Evolutionary conservation across 2,329 filamentous ascomycete genomes (phyloP), one percentile per base, ranked within the genome.

Genomic region (Fusarium sp.): DNA sequence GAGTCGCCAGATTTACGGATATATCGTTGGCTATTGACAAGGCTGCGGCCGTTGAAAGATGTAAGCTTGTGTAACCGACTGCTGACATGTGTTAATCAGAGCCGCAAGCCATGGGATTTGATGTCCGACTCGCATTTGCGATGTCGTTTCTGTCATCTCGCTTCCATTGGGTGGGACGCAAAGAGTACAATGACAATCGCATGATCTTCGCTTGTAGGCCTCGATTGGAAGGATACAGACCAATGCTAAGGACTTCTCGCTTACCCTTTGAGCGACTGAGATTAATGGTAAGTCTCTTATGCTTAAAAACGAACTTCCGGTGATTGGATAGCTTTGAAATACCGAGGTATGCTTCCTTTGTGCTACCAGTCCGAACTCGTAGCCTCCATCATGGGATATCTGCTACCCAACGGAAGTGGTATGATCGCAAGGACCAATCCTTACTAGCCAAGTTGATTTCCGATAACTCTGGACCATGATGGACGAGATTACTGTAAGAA

Each of bases 1-100:
- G 53, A 50, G 44, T 40, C 56, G 11, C 33, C n/a, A 58, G 31
- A 40, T 44, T 51, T 51, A 23, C 47, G 33, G 37, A 62, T 30
- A 49, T 62, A 31, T 30, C 26, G 28, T 45, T 34, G 36, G 38
- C 26, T 30, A 28, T 45, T 15, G 31, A 31, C 40, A 55, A 20
- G 40, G 40, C 28, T 45, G 34, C 36, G 26, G 28, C 41, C 16
- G 16, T 31, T 12, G 37, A 37, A 28, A 37, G 34, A 65, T 38
- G 18, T 31, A 23, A 20, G n/a, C 20, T 49, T 47, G 37, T 28
- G 42, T 42, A 20, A 46, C 49, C 31, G 28, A 36, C 28, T 37
- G 45, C 20, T 56, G 26, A 45, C 33, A 44, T 20, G 16, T 16
- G 20, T 38, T 28, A 41, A 18, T 18, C 53, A 45, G 50, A 64